Percentiles rank a stretch among this genome's conserved stretches.
Conservation (phyloP, 495 filamentous ascomycete genomes). For the Xylaria cubensis region DNA sequence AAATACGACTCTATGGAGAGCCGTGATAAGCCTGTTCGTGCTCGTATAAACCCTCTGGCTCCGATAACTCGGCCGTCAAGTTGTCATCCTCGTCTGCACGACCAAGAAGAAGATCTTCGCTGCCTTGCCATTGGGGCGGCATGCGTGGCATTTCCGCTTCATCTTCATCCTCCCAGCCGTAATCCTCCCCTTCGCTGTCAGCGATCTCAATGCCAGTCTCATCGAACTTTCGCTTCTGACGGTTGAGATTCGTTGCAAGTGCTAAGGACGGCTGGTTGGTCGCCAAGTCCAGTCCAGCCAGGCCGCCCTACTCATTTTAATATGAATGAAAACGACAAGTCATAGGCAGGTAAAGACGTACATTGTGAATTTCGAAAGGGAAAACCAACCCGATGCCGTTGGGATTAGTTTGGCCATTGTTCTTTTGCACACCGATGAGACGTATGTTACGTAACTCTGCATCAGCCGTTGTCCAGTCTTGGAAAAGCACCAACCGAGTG, state of each 20-base stretch:
- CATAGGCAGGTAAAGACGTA: constrained; percentile 32
- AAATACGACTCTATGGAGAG: constrained; percentile 17
- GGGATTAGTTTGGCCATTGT: constrained; percentile 44
- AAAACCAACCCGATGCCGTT: constrained; percentile 39
- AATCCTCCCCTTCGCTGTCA: constrained; percentile 60
- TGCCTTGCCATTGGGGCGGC: constrained; percentile 60
- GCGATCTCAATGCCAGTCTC: constrained; percentile 54
- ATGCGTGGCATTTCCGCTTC: constrained; percentile 51
- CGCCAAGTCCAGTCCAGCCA: constrained; percentile 34
- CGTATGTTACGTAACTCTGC: constrained; percentile 40
- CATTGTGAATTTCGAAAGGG: constrained; percentile 50
- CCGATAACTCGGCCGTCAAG: constrained; percentile 20
- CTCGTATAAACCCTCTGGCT: constrained; percentile 14
- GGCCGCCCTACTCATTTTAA: constrained; percentile 38
- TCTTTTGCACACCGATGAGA: constrained; percentile 54
- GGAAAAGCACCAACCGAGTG: constrained; percentile 72
- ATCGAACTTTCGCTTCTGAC: constrained; percentile 52
- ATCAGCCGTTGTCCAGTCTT: constrained; percentile 60
- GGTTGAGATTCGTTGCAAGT: constrained; percentile 39
- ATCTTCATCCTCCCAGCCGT: constrained; percentile 58
- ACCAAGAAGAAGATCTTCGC: constrained; percentile 55
- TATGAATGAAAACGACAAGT: constrained; percentile 21
- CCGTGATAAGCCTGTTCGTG: constrained; percentile 3
- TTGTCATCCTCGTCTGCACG: constrained; percentile 42
- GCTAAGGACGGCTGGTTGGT: constrained; percentile 35